phyloP scores from a whole-genome alignment of 352 stramenopile species.

The Globisporangium heterothallicum region DNA sequence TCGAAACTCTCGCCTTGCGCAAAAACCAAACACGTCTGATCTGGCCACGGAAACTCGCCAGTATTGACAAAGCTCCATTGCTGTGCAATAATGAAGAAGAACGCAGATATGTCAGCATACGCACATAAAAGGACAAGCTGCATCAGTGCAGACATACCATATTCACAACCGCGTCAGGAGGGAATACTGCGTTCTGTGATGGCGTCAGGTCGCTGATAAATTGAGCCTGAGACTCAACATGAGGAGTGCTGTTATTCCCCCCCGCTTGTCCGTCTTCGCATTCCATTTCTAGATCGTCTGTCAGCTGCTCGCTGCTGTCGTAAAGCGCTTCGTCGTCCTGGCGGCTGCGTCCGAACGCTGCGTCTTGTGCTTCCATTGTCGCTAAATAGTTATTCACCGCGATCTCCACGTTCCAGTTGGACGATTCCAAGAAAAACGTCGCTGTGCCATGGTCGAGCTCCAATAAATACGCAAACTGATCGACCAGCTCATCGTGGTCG shows the following conservation, averaged over 20 bases:
- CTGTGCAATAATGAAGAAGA: slow-evolving; percentile 15
- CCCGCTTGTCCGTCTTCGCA: slow-evolving; percentile 16
- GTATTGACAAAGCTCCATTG: slow-evolving; percentile 80
- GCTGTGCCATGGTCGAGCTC: slow-evolving; percentile 63
- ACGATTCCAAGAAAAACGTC: slow-evolving; percentile 83
- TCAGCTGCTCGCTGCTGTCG: slow-evolving; percentile 3
- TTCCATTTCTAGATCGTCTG: slow-evolving; percentile 60
- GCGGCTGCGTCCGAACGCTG: not conserved
- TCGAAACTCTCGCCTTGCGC: slow-evolving; percentile 59
- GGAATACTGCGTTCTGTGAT: slow-evolving; percentile 50
- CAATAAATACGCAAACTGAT: slow-evolving; percentile 77
- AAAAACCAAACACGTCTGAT: slow-evolving; percentile 57
- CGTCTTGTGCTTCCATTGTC: slow-evolving; percentile 45
- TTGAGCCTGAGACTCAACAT: slow-evolving; percentile 36
- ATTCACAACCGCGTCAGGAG: slow-evolving; percentile 36
- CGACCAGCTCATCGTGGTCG: slow-evolving; percentile 79
- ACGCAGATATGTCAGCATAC: not conserved
- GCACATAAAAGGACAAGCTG: slow-evolving; percentile 1
- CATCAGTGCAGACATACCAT: slow-evolving; percentile 35
- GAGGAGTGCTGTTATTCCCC: slow-evolving; percentile 9
- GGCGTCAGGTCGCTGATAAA: slow-evolving; percentile 67
- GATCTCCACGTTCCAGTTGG: slow-evolving; percentile 86
- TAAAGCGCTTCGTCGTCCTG: slow-evolving; percentile 4
- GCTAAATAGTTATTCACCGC: slow-evolving; percentile 78
- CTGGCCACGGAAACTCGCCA: slow-evolving; percentile 46